A percentile compares a stretch with the other conserved stretches of the same genome.
Evolutionary conservation across 352 stramenopile species (phyloP).

Genomic region (Pythium aristosporum): DNA sequence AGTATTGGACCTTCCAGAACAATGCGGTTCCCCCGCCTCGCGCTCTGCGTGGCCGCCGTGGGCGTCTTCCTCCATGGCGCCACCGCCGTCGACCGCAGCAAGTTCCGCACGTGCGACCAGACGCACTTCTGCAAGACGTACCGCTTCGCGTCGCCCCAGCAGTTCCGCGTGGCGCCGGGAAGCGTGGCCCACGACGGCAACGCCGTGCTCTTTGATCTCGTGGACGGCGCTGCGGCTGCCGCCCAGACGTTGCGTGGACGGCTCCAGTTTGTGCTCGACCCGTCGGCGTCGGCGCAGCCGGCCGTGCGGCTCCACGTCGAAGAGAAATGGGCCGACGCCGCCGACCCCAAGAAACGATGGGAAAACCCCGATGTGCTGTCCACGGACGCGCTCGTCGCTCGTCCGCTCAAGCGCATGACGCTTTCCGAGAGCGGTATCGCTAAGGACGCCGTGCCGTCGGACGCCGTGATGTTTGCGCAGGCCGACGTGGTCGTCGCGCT

Average conservation of each 20-base stretch:
- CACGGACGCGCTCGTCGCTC: slow-evolving; percentile 31
- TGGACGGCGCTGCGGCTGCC: slow-evolving; percentile 18
- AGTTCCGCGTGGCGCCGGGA: slow-evolving; percentile 35
- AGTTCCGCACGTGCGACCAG: slow-evolving; percentile 98
- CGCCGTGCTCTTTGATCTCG: slow-evolving; percentile 47
- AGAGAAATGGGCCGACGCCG: slow-evolving; percentile 51
- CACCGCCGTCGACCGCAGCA: slow-evolving; percentile 93
- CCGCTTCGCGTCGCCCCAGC: slow-evolving; percentile 37
- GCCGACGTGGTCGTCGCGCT: slow-evolving; percentile 50
- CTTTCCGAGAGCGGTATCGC: slow-evolving; percentile 33
- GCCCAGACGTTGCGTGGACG: slow-evolving; percentile 35
- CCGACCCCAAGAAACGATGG: slow-evolving; percentile 60
- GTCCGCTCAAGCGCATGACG: slow-evolving; percentile 38
- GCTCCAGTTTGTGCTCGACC: slow-evolving; percentile 54
- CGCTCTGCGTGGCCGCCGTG: slow-evolving; percentile 3
- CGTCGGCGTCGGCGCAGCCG: slow-evolving; percentile 33
- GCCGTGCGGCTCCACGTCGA: slow-evolving; percentile 56
- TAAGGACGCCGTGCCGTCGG: slow-evolving; percentile 21
- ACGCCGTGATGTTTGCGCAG: slow-evolving; percentile 41
- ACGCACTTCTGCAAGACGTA: slow-evolving; percentile 96
- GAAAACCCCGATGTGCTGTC: slow-evolving; percentile 50
- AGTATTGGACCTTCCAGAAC: background rate
- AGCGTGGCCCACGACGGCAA: slow-evolving; percentile 33
- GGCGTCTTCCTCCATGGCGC: background rate
- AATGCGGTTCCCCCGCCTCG: slow-evolving; percentile 11